Base-by-base conservation (phyloP, 2,329 filamentous ascomycete genomes). In the Penicillium hesseltinei region DNA sequence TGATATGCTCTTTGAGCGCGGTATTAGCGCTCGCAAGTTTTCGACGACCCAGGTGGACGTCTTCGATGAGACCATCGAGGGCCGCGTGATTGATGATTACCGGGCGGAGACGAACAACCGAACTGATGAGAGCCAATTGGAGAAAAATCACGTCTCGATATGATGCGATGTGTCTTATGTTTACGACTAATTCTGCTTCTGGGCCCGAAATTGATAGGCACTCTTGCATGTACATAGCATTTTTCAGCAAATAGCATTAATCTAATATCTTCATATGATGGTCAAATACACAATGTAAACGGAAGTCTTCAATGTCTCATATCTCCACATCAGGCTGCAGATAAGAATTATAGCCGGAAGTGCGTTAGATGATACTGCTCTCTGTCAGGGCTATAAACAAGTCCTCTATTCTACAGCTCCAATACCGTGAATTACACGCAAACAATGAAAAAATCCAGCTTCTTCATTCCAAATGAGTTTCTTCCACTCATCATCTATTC, bases 1-100 rank as follows among this genome's bases (percentile, higher is more conserved):
- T 55, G 91, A 96, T 72, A 68, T 95, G 48, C 80, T 96, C 48
- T 96, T 96, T 68, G 90, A 96, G 77, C 82, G 84, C 60, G 79
- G 82, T 1, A 78, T 93, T 23, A 82, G 82, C 62, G 89, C 90
- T 7, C 81, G 91, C 66, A 88, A 91, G 67, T 95, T 94, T 71
- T 82, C 85, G 1, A 73, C 62, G 29, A 83, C 83, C 0, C 62
- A 78, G 36, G 79, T 85, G 2, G 80, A 86, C 70, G 82, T 84
- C 5, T 86, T 85, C 58, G 77, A 73, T 15, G 72, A 79, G 49
- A 69, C 67, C 2, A 61, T 73, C 23, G 69, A 72, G 51, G 51
- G 62, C 8, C 57, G 51, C 4, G 68, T 71, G 23, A 57, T 73
- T 5, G 57, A 72, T 33, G 57, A 72, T 23, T 73, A 72, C 31